Evolutionary conservation across 768 basidiomycete genomes (phyloP).

Genomic region (Clitopilus hobsonii): DNA sequence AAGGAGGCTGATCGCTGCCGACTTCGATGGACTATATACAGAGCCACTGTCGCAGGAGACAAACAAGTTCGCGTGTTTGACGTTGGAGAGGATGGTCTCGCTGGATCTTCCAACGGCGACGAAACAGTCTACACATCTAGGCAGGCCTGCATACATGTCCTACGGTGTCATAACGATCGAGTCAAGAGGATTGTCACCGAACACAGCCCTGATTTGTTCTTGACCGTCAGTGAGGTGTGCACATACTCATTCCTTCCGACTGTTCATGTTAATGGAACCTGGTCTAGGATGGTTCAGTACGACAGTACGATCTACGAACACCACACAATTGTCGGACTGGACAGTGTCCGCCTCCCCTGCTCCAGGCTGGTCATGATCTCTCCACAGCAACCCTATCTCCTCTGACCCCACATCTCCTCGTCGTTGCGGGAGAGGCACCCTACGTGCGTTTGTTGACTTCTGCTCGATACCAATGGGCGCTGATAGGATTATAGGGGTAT

Average conservation of each 20-base stretch:
- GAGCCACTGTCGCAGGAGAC: conserved; percentile 74
- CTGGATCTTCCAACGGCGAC: conserved; percentile 26
- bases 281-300: conserved; percentile 87
- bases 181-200: conserved; percentile 81
- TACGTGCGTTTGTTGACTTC: conserved; percentile 45
- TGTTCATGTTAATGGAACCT: too few relatives aligned
- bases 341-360: conserved; percentile 68
- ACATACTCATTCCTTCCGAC: too few relatives aligned
- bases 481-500: conserved; percentile 48
- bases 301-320: conserved; percentile 81
- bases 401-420: conserved; percentile 77
- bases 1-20: conserved; percentile 9
- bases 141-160: conserved; percentile 45
- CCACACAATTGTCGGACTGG: conserved; percentile 56
- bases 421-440: conserved; percentile 78
- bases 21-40: conserved; percentile 18
- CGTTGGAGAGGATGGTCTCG: conserved; percentile 38
- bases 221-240: conserved; percentile 77
- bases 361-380: conserved; percentile 59
- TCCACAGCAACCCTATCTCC: conserved; percentile 74
- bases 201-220: conserved; percentile 69
- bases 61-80: conserved; percentile 77
- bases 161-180: conserved; percentile 67
- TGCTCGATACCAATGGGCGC: not conserved
- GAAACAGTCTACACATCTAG: conserved; percentile 42